Evolutionary conservation across 768 basidiomycete species (phyloP).

Genomic region (Leucocoprinus birnbaumii): DNA sequence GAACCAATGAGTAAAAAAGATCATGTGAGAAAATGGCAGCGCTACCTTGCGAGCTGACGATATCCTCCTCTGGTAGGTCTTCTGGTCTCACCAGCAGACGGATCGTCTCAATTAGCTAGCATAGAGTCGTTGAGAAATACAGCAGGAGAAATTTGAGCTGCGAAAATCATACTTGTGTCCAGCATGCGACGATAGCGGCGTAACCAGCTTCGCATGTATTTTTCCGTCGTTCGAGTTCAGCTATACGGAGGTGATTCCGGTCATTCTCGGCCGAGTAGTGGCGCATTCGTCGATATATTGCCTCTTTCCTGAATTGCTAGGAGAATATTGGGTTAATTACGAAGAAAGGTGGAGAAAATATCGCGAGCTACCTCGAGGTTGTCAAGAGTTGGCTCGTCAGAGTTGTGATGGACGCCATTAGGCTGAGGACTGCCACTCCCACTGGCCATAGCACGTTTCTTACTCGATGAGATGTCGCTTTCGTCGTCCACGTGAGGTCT

Average conservation of each 20-base stretch:
- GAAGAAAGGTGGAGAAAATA: conserved; percentile 9
- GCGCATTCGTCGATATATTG: conserved; percentile 81
- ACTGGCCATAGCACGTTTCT: conserved; percentile 55
- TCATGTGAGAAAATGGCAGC: conserved; percentile 10
- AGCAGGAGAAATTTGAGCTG: background rate
- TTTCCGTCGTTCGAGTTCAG: conserved; percentile 64
- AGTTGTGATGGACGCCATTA: conserved; percentile 43
- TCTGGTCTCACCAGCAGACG: conserved; percentile 54
- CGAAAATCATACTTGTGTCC: conserved; percentile 59
- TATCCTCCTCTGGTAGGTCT: conserved; percentile 38
- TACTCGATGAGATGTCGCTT: conserved; percentile 42
- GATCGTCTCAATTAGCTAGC: conserved; percentile 65
- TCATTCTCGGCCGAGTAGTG: conserved; percentile 78
- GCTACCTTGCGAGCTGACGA: conserved; percentile 41
- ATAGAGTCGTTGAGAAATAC: background rate
- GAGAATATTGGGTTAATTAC: conserved; percentile 14
- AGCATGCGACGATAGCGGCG: conserved; percentile 74
- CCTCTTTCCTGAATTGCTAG: conserved; percentile 84
- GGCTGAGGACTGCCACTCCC: conserved; percentile 50
- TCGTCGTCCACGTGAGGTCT: conserved; percentile 49
- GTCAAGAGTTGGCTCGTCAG: conserved; percentile 47
- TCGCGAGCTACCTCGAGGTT: conserved; percentile 58
- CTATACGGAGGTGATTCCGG: conserved; percentile 56
- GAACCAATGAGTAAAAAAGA: conserved; percentile 6
- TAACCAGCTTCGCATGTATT: conserved; percentile 67